Evolutionary conservation across 2,329 filamentous ascomycete genomes (phyloP).

Genomic region (Aureobasidium sp.): DNA sequence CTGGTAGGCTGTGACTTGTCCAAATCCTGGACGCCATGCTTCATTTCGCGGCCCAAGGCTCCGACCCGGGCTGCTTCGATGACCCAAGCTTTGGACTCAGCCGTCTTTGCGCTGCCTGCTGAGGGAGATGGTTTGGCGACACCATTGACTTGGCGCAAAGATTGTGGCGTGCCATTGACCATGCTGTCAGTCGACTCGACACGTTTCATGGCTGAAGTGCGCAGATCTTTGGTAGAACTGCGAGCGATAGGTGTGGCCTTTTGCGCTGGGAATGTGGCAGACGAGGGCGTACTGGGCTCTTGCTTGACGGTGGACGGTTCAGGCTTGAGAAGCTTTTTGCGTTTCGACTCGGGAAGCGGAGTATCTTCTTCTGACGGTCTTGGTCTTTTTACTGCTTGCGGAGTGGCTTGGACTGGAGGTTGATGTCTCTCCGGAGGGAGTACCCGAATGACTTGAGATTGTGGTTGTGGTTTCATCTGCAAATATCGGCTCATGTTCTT

Average conservation of each 20-base stretch:
- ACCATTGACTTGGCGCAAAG: slow-evolving; percentile 21
- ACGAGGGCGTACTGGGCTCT: not conserved
- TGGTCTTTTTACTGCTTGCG: slow-evolving; percentile 18
- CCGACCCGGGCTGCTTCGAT: slow-evolving; percentile 45
- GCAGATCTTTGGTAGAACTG: slow-evolving; percentile 30
- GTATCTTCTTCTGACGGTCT: slow-evolving; percentile 21
- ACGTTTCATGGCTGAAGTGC: slow-evolving; percentile 26
- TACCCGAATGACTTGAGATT: slow-evolving; percentile 15
- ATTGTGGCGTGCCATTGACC: slow-evolving; percentile 15
- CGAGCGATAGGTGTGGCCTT: slow-evolving; percentile 28
- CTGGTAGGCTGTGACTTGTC: slow-evolving; percentile 16
- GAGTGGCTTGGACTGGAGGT: slow-evolving; percentile 4
- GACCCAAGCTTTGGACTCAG: slow-evolving; percentile 40
- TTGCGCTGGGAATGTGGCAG: slow-evolving; percentile 11
- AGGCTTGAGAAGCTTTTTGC: slow-evolving; percentile 26
- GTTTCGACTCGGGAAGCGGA: slow-evolving; percentile 29
- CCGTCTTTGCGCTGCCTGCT: slow-evolving; percentile 29
- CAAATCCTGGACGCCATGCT: slow-evolving; percentile 43
- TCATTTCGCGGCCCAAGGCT: slow-evolving; percentile 48
- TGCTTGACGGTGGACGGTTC: not conserved
- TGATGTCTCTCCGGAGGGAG: slow-evolving; percentile 15
- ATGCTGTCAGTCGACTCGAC: slow-evolving; percentile 23
- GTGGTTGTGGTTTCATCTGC: slow-evolving; percentile 18
- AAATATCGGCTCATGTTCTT: slow-evolving; percentile 18
- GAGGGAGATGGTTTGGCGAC: slow-evolving; percentile 26